These are phyloP conservation scores for Candida glucosophila DNA, from an alignment of 1,139 yeast species.

Conservation along the genomic window DNA sequence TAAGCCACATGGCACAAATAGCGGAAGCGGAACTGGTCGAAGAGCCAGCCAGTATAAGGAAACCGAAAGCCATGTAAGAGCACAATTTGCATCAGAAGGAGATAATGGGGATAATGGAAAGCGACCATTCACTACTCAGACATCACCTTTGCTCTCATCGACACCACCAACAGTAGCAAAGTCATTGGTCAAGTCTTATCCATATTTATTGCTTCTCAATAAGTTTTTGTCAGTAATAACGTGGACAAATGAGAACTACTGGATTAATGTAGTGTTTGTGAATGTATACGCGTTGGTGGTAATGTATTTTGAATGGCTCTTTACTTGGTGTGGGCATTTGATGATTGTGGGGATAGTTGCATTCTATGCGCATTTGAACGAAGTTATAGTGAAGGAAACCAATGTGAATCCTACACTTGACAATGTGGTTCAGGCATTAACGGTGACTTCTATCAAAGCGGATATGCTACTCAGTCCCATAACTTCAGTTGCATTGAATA, in stretches of 20 bases:
- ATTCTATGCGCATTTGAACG: conserved; percentile 55
- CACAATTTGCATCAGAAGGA: conserved; percentile 5
- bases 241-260: conserved; percentile 85
- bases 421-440: conserved; percentile 75
- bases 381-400: conserved; percentile 43
- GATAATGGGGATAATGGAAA: conserved; percentile 2
- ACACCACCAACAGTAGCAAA: conserved; percentile 91
- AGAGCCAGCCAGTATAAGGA: conserved; percentile 3
- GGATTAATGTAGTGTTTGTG: conserved; percentile 63
- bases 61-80: conserved; percentile 7
- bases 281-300: conserved; percentile 51
- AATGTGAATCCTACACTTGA: conserved; percentile 73
- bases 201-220: conserved; percentile 68
- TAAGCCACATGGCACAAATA: conserved; percentile 1
- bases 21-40: conserved; percentile 1
- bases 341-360: conserved; percentile 61
- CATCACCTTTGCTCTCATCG: conserved; percentile 62
- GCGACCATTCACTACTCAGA: conserved; percentile 38
- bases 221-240: conserved; percentile 65
- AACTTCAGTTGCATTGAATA: conserved; percentile 58
- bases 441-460: conserved; percentile 66
- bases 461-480: conserved; percentile 74
- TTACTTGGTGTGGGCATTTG: conserved; percentile 76
- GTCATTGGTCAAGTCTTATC: conserved; percentile 74
- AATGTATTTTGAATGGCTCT: conserved; percentile 63